These are phyloP conservation scores for Heracleum sosnowskyi DNA, from an alignment of 129 eudicot genomes.

Conservation along the genomic window DNA sequence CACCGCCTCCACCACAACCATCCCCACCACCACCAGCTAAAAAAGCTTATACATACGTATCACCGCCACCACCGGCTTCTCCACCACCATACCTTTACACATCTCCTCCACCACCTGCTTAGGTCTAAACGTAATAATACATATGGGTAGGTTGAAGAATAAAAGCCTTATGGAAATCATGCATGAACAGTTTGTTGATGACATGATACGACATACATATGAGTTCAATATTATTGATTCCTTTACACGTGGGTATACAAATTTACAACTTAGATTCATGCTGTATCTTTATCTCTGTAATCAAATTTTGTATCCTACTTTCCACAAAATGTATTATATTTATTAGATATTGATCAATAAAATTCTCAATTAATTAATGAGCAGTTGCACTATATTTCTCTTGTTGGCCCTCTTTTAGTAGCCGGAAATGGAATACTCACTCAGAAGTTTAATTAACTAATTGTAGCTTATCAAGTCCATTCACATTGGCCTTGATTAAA, in stretches of 20 bases:
- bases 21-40: background rate
- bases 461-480: too few relatives aligned
- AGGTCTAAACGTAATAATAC: background rate
- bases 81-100: background rate
- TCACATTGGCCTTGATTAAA: too few relatives aligned
- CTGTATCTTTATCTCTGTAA: background rate
- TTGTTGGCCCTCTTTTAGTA: too few relatives aligned
- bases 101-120: background rate
- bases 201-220: background rate
- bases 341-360: background rate
- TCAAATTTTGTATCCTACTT: background rate
- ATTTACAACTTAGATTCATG: background rate
- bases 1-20: constrained; percentile 1
- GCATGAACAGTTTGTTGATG: background rate
- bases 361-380: background rate
- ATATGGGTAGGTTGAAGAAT: background rate
- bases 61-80: constrained; percentile 6
- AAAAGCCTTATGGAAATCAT: background rate
- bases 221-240: background rate
- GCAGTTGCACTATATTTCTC: background rate
- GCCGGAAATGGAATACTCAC: too few relatives aligned
- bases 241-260: background rate
- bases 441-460: too few relatives aligned
- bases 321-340: background rate
- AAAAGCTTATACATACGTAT: background rate